These are phyloP conservation scores for Candida sanyaensis DNA, from an alignment of 1,139 yeast species.

Conservation along the genomic window DNA sequence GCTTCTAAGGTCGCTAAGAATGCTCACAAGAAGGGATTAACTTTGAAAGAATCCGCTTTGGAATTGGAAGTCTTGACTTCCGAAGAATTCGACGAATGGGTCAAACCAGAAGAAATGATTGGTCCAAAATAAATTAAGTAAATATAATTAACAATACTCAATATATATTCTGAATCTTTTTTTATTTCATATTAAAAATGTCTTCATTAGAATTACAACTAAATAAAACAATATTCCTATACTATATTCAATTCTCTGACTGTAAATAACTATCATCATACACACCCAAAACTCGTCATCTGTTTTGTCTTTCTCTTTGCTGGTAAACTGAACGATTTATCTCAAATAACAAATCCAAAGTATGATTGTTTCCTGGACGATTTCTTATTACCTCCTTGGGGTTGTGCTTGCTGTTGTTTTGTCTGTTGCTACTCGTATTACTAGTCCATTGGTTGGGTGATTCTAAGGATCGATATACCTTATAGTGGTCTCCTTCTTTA, in stretches of 20 bases:
- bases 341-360: slow-evolving; percentile 21
- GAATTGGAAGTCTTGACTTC: slow-evolving; percentile 82
- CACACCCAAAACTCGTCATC: neutral
- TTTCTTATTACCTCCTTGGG: slow-evolving; percentile 19
- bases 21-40: slow-evolving; percentile 96
- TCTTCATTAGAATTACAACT: neutral
- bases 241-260: no score
- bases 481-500: slow-evolving; percentile 18
- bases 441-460: slow-evolving; percentile 27
- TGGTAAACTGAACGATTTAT: slow-evolving; percentile 22
- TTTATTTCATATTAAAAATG: neutral
- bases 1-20: slow-evolving; percentile 98
- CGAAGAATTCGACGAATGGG: slow-evolving; percentile 94
- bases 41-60: slow-evolving; percentile 90
- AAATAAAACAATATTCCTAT: neutral
- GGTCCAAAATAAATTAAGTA: slow-evolving; percentile 65
- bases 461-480: slow-evolving; percentile 23
- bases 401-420: slow-evolving; percentile 3
- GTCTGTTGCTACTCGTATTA: slow-evolving; percentile 10
- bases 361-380: slow-evolving; percentile 5
- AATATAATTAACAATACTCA: slow-evolving; percentile 9
- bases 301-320: slow-evolving; percentile 11
- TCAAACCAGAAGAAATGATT: slow-evolving; percentile 96
- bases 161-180: neutral
- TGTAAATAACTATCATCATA: no score